Base-by-base conservation (phyloP, 371 early-diverging fungal genomes). In the Vairimorpha apis region DNA sequence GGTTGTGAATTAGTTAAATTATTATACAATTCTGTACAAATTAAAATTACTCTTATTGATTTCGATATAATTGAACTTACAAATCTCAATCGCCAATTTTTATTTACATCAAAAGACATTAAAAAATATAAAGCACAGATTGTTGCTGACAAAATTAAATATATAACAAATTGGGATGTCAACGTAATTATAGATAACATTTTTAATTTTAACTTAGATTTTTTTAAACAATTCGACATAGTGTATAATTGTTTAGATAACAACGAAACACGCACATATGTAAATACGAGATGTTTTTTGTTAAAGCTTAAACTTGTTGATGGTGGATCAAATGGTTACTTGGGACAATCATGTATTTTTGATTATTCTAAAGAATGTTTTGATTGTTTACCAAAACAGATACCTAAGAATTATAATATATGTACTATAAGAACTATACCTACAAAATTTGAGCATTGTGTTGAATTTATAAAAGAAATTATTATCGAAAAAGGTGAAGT, bases 381-480 rank as follows among this genome's bases (percentile, higher is more conserved):
- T 84, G 96, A 94, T 70, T 98, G 99, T 81, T 87, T 89, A 35
- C 92, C 92, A 49, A 91, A 92, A 76, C 87, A 89, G 16, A 29
- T 29, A 32, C 44, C 37, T 25, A 71, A 74, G 41, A 70, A 29
- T 16, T 69, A 69, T 58, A 91, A 96, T 8, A 91, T 97, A 0
- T 99, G 99, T 80, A 97, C 99, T 1, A 94, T 99, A 74, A 87
- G 96, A 55, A 88, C 90, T 43, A 95, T 92, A 2, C 99, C 99
- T 0, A 89, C 87, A 49, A 87, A 87, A 29, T 94, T 96, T 12
- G 91, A 95, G 44, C 97, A 99, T 82, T 96, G 97, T 74, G 91
- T 99, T 64, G 94, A 93, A 25, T 99, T 98, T 98, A 92, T 94
- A 62, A 96, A 95, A 82, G 89, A 88, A 66, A 93, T 47, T 63